Evolutionary conservation across 306 rosid species (phyloP).

Genomic region (Malus sylvestris): DNA sequence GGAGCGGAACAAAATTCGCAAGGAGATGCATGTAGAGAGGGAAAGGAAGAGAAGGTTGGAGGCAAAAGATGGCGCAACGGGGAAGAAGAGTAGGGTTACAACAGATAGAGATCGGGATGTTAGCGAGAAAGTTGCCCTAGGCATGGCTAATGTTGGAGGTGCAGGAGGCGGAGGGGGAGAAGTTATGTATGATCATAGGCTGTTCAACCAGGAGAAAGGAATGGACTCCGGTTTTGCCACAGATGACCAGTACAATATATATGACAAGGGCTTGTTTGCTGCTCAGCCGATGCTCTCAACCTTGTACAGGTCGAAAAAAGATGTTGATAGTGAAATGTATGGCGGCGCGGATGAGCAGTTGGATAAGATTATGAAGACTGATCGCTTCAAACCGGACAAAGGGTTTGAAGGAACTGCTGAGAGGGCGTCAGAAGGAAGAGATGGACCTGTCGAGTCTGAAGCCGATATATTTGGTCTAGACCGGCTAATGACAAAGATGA

Average conservation of each 20-base stretch:
- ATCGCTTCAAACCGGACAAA: slow-evolving; percentile 79
- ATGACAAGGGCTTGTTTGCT: slow-evolving; percentile 70
- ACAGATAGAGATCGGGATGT: slow-evolving; percentile 86
- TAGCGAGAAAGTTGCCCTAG: slow-evolving; percentile 93
- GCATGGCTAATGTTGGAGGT: slow-evolving; percentile 67
- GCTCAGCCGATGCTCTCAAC: slow-evolving; percentile 82
- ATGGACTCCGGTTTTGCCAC: slow-evolving; percentile 75
- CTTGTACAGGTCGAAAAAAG: slow-evolving; percentile 80
- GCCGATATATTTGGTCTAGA: slow-evolving; percentile 93
- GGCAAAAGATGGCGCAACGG: slow-evolving; percentile 83
- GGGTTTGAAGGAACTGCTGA: slow-evolving; percentile 67
- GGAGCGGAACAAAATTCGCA: slow-evolving; percentile 73
- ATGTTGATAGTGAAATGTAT: slow-evolving; percentile 56
- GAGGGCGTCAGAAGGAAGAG: slow-evolving; percentile 53
- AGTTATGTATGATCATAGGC: slow-evolving; percentile 85
- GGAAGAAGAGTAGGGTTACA: slow-evolving; percentile 86
- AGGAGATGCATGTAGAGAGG: slow-evolving; percentile 78
- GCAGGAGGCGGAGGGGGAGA: slow-evolving; percentile 46
- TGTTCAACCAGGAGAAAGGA: slow-evolving; percentile 91
- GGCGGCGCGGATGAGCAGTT: slow-evolving; percentile 89
- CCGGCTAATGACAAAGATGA: slow-evolving; percentile 69
- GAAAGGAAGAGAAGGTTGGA: slow-evolving; percentile 91
- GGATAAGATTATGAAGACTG: slow-evolving; percentile 86
- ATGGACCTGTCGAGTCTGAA: slow-evolving; percentile 66
- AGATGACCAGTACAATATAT: slow-evolving; percentile 89